These are phyloP conservation scores for Trichoderma asperelloides DNA, from an alignment of 495 filamentous ascomycete genomes.

Conservation along the genomic window DNA sequence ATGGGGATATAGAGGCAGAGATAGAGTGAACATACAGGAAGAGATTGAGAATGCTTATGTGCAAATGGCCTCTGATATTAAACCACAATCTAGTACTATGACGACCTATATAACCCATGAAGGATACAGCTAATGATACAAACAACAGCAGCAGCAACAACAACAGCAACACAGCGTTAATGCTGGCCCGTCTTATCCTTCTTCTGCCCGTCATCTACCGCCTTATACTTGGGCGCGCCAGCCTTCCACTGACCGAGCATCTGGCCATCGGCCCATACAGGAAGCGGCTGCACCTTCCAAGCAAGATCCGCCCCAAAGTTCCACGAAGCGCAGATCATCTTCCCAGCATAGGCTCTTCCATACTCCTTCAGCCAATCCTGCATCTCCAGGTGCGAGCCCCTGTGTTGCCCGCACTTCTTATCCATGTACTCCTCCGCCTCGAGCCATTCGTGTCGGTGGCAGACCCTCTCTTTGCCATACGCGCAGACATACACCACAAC, in stretches of 20 bases:
- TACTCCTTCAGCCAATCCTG: not conserved
- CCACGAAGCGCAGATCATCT: not conserved
- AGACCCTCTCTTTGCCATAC: not conserved
- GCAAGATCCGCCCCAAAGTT: not conserved
- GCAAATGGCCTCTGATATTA: too few relatives aligned
- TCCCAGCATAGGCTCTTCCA: not conserved
- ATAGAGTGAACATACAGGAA: too few relatives aligned
- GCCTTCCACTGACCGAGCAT: not conserved
- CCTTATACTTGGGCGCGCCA: too few relatives aligned
- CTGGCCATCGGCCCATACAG: not conserved
- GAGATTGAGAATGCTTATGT: too few relatives aligned
- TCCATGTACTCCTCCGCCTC: not conserved
- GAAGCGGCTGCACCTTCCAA: not conserved
- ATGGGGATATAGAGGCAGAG: too few relatives aligned
- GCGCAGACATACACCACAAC: not conserved
- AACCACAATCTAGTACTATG: too few relatives aligned
- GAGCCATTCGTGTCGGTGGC: not conserved
- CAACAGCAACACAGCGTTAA: too few relatives aligned
- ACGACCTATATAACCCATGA: too few relatives aligned
- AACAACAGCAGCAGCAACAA: too few relatives aligned
- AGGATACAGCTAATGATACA: too few relatives aligned
- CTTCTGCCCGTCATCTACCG: too few relatives aligned
- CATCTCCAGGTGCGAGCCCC: not conserved
- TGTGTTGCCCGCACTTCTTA: not conserved
- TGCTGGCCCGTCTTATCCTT: too few relatives aligned